Evolutionary conservation across 2,329 filamentous ascomycete species (phyloP).

Genomic region (Fusarium longipes): DNA sequence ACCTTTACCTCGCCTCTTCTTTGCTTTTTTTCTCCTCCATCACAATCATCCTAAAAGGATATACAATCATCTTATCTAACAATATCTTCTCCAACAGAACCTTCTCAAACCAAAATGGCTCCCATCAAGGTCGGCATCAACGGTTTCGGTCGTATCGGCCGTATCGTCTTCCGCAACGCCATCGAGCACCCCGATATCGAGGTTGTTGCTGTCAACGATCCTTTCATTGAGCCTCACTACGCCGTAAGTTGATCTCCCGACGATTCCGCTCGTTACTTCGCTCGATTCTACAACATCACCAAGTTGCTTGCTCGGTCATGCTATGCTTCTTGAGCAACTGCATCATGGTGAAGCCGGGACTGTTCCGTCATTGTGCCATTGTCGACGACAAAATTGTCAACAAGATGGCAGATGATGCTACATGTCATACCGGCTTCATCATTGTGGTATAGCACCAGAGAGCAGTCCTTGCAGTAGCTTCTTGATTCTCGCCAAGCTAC

Average conservation of each 20-base stretch:
- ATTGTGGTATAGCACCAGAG: background rate
- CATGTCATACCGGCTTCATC: background rate
- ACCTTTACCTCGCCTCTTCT: conserved; percentile 10
- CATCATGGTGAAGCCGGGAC: background rate
- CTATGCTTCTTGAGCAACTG: background rate
- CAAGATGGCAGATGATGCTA: background rate
- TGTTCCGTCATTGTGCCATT: background rate
- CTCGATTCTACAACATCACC: conserved; percentile 10
- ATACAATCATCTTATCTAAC: conserved; percentile 24
- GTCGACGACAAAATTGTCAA: background rate
- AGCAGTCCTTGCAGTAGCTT: conserved; percentile 6
- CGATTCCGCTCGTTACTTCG: background rate
- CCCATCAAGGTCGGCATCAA: conserved; percentile 92
- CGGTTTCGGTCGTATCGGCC: conserved; percentile 99
- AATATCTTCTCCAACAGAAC: conserved; percentile 18
- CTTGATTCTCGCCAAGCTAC: conserved; percentile 17
- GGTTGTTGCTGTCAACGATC: conserved; percentile 97
- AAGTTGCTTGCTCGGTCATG: background rate
- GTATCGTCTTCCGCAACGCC: conserved; percentile 99
- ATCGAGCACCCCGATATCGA: conserved; percentile 89
- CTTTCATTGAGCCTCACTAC: conserved; percentile 98
- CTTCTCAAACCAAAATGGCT: conserved; percentile 53
- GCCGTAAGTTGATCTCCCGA: conserved; percentile 75
- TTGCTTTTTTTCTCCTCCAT: conserved; percentile 12
- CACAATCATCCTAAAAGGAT: conserved; percentile 10